Conservation (phyloP, 208 protist genomes). For the Leishmania guyanensis region DNA sequence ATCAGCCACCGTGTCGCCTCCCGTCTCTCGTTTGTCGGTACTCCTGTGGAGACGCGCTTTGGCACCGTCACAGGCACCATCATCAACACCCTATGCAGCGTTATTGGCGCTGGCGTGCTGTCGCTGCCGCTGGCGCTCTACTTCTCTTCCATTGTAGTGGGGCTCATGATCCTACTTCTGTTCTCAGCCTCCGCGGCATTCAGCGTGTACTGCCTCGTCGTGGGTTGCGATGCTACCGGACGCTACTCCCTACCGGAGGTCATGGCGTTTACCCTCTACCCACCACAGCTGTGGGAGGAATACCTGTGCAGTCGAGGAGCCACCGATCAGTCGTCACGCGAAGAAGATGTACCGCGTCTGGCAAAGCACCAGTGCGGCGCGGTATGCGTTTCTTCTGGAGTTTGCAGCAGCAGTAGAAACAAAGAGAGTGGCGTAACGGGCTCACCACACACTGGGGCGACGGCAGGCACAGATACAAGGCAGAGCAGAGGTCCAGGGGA, state of each 20-base stretch:
- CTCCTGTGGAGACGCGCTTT: slow-evolving; percentile 26
- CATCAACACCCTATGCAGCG: slow-evolving; percentile 78
- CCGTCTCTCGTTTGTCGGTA: slow-evolving; percentile 49
- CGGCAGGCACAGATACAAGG: neutral
- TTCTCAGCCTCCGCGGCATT: slow-evolving; percentile 43
- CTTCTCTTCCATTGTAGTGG: slow-evolving; percentile 56
- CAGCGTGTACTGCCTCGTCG: slow-evolving; percentile 57
- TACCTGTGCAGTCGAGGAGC: slow-evolving; percentile 29
- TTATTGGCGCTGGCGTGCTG: slow-evolving; percentile 75
- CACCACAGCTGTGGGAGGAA: slow-evolving; percentile 51
- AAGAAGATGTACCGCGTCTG: neutral
- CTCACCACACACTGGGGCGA: neutral
- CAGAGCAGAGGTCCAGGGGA: neutral
- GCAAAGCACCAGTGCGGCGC: neutral
- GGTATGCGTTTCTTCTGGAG: neutral
- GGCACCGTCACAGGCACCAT: slow-evolving; percentile 51
- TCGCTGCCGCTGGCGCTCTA: slow-evolving; percentile 70
- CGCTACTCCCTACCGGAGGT: slow-evolving; percentile 71
- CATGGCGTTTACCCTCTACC: slow-evolving; percentile 54
- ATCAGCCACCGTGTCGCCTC: slow-evolving; percentile 52
- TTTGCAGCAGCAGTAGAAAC: neutral
- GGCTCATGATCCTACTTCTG: slow-evolving; percentile 40
- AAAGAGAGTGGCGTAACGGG: neutral
- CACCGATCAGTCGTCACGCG: neutral
- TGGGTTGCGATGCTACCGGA: slow-evolving; percentile 53